phyloP scores from a whole-genome alignment of 2,329 filamentous ascomycete species.

The Exophiala oligosperma region DNA sequence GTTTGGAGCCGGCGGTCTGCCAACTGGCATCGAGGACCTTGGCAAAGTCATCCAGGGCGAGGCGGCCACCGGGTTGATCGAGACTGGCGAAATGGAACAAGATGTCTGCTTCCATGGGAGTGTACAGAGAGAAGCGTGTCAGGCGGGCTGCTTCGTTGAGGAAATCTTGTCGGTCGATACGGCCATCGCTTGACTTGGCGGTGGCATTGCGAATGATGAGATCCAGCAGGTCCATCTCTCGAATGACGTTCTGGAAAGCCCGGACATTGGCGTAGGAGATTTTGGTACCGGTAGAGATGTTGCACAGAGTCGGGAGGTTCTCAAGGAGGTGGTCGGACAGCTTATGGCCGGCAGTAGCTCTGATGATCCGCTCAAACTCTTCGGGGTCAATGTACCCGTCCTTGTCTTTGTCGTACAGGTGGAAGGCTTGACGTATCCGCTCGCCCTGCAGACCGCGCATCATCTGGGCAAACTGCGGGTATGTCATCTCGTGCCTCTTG shows the following conservation, averaged over 20 bases:
- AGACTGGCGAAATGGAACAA: slow-evolving; percentile 97
- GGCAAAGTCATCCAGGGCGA: slow-evolving; percentile 81
- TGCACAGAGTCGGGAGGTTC: slow-evolving; percentile 89
- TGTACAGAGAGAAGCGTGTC: slow-evolving; percentile 93
- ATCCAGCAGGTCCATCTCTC: slow-evolving; percentile 97
- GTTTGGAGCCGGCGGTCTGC: slow-evolving; percentile 64
- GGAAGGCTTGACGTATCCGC: slow-evolving; percentile 92
- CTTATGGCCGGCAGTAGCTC: slow-evolving; percentile 91
- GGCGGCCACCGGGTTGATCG: slow-evolving; percentile 81
- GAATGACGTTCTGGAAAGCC: slow-evolving; percentile 96
- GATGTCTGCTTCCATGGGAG: slow-evolving; percentile 97
- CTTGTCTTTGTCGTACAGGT: slow-evolving; percentile 83
- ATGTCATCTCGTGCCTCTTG: slow-evolving; percentile 87
- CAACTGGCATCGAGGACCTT: slow-evolving; percentile 95
- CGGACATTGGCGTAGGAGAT: slow-evolving; percentile 97
- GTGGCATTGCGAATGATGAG: slow-evolving; percentile 87
- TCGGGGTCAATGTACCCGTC: slow-evolving; percentile 95
- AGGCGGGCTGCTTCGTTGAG: slow-evolving; percentile 88
- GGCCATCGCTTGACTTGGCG: slow-evolving; percentile 78
- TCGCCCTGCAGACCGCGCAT: slow-evolving; percentile 93
- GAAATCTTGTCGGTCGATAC: slow-evolving; percentile 92
- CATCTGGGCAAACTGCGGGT: slow-evolving; percentile 97
- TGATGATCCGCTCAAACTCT: slow-evolving; percentile 95
- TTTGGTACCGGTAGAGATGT: slow-evolving; percentile 86
- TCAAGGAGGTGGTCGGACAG: slow-evolving; percentile 92